Base-by-base conservation (phyloP, 441 rosid genomes). In the Mallotus repandus region DNA sequence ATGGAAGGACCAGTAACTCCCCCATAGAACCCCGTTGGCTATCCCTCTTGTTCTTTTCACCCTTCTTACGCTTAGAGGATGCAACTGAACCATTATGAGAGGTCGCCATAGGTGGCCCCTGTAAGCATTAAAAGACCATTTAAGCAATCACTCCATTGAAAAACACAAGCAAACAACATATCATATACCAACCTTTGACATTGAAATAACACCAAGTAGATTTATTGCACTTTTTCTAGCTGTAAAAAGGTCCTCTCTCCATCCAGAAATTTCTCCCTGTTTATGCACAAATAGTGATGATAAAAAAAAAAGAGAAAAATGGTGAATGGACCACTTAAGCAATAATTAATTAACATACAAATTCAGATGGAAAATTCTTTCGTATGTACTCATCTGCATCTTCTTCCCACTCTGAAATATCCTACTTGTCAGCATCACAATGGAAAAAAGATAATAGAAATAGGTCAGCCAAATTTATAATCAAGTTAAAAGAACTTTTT, bases 231-330 rank as follows among this genome's bases (percentile, higher is more conserved):
- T 91, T 82, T 91, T 93, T 77, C 97, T 86, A 72, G 91, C 95
- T 14, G 94, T 91, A 81, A 88, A 91, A 78, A 89, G 86, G 80
- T 91, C 95, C 70, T 89, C 98, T 81, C 95, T 88, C 97, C 98
- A 93, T 71, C 95, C 98, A 78, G 95, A 91, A 79, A 88, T 78
- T 81, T 91, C 97, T 80, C 84, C 95, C 98, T 88, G 80, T 66
- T 69, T 50, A 74, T 68, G 63, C 77, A 74, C 25, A 13, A 46
- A 59, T 16, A 63, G 49, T 41, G 16, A 54, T 45, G 61, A 80
- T 22, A 61, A 21, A 32, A 25, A 65, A 16, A 74, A 38, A 63
- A 54, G 60, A 70, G 43, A 58, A 66, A 49, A 76, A 67, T 22
- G 62, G 68, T 73, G 18, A 74, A 32, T 62, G 55, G 66, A 71